Base-by-base conservation (phyloP, 176 grass and related monocot species). In the Hyparrhenia diplandra region DNA sequence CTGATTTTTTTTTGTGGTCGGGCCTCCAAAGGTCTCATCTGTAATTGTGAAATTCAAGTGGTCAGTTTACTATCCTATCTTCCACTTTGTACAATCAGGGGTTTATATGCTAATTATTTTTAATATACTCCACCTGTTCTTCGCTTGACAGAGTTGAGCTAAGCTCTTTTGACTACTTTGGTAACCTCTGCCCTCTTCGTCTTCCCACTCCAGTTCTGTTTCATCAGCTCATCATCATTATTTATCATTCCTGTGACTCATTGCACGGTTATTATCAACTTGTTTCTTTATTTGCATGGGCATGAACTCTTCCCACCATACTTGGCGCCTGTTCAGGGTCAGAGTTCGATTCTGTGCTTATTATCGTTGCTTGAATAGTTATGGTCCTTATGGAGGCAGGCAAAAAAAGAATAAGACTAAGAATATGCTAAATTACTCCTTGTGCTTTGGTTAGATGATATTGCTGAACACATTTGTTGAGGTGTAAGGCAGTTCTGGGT, bases 1-100 rank as follows among this genome's bases (percentile, higher is more conserved):
- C 74, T 75, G 31, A 27, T n/a, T n/a, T n/a, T n/a, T n/a, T 23
- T 67, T 84, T 84, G 64, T 81, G 46, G 77, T 76, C 57, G 46
- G 77, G 57, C 21, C 66, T 72, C 58, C 58, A 58, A 78, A 46
- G 59, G 68, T 75, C 47, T 74, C 69, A 62, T 63, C 47, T 83
- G 42, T 85, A 76, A 57, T 73, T 59, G 57, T 84, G 67, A n/a
- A 66, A 77, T 85, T 45, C 31, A 25, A 51, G 43, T 77, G 81
- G 89, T 91, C 77, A 85, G 81, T 85, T 29, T 76, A 66, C 77
- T 87, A 73, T 81, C 76, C 27, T 87, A 32, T 67, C 39, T 74
- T 67, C 36, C 74, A n/a, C n/a, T n/a, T 47, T 52, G 25, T 74
- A 67, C 17, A 42, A 42, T 72, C 65, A 2, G 23, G 37, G 76